Base-by-base conservation (phyloP, 768 basidiomycete genomes). In the Plicaturopsis crispa region DNA sequence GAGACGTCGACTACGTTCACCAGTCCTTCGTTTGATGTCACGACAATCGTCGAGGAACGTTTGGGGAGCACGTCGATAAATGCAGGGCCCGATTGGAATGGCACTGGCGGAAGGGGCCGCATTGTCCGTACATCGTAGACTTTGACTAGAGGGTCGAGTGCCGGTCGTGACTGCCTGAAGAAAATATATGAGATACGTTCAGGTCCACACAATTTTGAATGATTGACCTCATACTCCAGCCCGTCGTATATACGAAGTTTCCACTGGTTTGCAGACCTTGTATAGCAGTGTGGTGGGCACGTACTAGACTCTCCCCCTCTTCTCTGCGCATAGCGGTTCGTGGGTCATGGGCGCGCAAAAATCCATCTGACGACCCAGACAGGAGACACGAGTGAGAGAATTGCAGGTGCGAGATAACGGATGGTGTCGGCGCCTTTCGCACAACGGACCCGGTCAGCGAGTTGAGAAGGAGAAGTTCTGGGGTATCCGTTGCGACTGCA, bases 111-210 rank as follows among this genome's bases (percentile, higher is more conserved):
- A 2, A 97, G 69, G 1, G 90, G 70, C 28, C 77, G 73, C 68
- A 97, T 75, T 17, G 73, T 87, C 21, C 94, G 82, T 21, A 89
- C 51, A 57, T 99, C 94, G 50, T 84, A 96, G 10, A 97, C 70
- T 61, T 94, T 96, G 46, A 99, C 89, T 23, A 92, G 67, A 3
- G 91, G 88, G 55, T 97, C 94, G 0, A 88, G 85, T 39, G 84
- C 74, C 4, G 93, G 90, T 33, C 84, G 80, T 5, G 84, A 80
- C 59, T 87, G 89, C 57, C 93, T 96, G 51, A 28, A 38, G 21
- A 18, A 42, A 20, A 24, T 8, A 56, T 50, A 49, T 41, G 28
- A 24, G 21, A 3, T 35, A 22, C 16, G 23, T 36, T 21, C 14
- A 0, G 14, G 21, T 18, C 13, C n/a, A 24, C 16, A 33, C 30